phyloP scores from a whole-genome alignment of 768 basidiomycete species.

The Russula dissimulans region DNA sequence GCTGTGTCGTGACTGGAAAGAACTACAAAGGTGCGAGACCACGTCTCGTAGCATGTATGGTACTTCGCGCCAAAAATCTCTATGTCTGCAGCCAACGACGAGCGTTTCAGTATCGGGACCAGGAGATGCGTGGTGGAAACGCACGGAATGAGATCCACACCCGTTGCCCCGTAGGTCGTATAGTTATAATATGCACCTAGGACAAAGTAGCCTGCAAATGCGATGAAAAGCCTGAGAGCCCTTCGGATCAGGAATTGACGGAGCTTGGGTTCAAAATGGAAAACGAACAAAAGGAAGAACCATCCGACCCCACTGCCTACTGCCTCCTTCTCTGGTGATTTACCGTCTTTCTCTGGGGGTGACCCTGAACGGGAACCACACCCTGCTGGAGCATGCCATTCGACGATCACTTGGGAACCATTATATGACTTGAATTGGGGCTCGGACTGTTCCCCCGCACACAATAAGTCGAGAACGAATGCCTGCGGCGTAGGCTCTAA shows the following conservation, averaged over 20 bases:
- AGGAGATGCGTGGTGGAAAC: slow-evolving; percentile 26
- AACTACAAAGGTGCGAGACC: slow-evolving; percentile 64
- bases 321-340: slow-evolving; percentile 22
- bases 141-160: slow-evolving; percentile 76
- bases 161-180: slow-evolving; percentile 76
- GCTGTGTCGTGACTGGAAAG: slow-evolving; percentile 54
- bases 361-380: slow-evolving; percentile 35
- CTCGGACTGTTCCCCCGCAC: slow-evolving; percentile 32
- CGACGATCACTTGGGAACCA: slow-evolving; percentile 40
- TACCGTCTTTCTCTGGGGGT: slow-evolving; percentile 22
- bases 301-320: slow-evolving; percentile 76
- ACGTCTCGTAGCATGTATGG: slow-evolving; percentile 80
- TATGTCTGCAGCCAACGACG: slow-evolving; percentile 43
- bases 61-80: slow-evolving; percentile 85
- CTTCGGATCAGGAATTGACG: slow-evolving; percentile 1
- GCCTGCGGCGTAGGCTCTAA: slow-evolving; percentile 42
- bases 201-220: slow-evolving; percentile 59
- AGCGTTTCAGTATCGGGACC: slow-evolving; percentile 4
- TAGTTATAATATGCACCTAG: slow-evolving; percentile 86
- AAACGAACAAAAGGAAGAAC: slow-evolving; percentile 75
- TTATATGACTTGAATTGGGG: slow-evolving; percentile 56
- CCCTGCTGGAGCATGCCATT: slow-evolving; percentile 55
- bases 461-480: slow-evolving; percentile 53
- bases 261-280: not conserved
- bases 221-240: slow-evolving; percentile 46